Conservation (phyloP, 768 basidiomycete genomes). For the Leccinum pellstonianum region DNA sequence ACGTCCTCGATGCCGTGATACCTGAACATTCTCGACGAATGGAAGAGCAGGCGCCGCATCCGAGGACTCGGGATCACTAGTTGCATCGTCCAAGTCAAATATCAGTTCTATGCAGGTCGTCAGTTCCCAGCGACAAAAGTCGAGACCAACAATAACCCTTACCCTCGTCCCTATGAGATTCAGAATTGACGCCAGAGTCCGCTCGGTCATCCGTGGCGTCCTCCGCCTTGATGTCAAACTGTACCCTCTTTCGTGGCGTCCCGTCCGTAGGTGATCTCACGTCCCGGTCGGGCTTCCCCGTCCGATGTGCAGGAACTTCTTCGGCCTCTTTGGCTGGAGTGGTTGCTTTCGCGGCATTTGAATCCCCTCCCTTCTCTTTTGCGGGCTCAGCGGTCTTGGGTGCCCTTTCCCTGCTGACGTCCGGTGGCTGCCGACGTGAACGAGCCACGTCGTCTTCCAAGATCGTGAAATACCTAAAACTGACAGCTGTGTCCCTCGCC, state of each 20-base stretch:
- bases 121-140: background rate
- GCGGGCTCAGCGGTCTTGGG: slow-evolving; percentile 4
- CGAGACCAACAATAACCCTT: slow-evolving; percentile 16
- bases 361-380: slow-evolving; percentile 11
- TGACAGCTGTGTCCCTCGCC: slow-evolving; percentile 44
- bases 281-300: slow-evolving; percentile 22
- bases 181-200: slow-evolving; percentile 33
- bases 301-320: slow-evolving; percentile 13
- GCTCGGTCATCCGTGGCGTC: slow-evolving; percentile 46
- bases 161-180: slow-evolving; percentile 47
- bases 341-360: slow-evolving; percentile 13
- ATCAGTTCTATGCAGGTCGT: slow-evolving; percentile 51
- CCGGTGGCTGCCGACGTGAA: slow-evolving; percentile 20
- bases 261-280: slow-evolving; percentile 30
- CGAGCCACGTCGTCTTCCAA: slow-evolving; percentile 41
- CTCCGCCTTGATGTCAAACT: slow-evolving; percentile 66
- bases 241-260: slow-evolving; percentile 58
- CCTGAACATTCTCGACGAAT: slow-evolving; percentile 31
- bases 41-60: slow-evolving; percentile 38
- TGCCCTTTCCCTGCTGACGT: slow-evolving; percentile 12
- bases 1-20: slow-evolving; percentile 27
- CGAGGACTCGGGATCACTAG: slow-evolving; percentile 30
- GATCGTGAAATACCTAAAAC: slow-evolving; percentile 47
- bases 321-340: slow-evolving; percentile 9
- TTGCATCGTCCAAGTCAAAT: slow-evolving; percentile 66